These are phyloP conservation scores for Ambispora gerdemannii DNA, from an alignment of 192 early-diverging fungal species.

Conservation along the genomic window DNA sequence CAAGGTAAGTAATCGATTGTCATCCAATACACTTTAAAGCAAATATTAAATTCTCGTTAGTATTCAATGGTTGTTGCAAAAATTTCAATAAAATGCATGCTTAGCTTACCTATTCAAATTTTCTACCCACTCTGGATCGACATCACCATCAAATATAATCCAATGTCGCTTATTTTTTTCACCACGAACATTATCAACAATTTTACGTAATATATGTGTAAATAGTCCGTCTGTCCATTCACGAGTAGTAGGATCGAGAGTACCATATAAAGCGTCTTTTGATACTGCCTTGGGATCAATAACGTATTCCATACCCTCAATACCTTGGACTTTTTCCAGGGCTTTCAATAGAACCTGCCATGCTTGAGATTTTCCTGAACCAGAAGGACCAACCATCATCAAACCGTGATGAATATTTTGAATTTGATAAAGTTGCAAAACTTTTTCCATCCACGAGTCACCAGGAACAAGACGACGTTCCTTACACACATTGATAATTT, in stretches of 20 bases:
- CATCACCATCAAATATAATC: slow-evolving; percentile 99
- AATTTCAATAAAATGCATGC: too few relatives aligned
- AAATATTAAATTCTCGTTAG: too few relatives aligned
- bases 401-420: slow-evolving; percentile 98
- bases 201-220: slow-evolving; percentile 95
- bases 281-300: slow-evolving; percentile 98
- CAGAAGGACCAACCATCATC: slow-evolving; percentile 99
- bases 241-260: slow-evolving; percentile 93
- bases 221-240: slow-evolving; percentile 99
- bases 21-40: slow-evolving; percentile 82
- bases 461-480: slow-evolving; percentile 72
- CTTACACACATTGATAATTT: slow-evolving; percentile 73
- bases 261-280: slow-evolving; percentile 96
- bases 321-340: slow-evolving; percentile 79
- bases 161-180: slow-evolving; percentile 93
- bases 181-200: slow-evolving; percentile 97
- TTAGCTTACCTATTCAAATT: slow-evolving; percentile 84
- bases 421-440: slow-evolving; percentile 96
- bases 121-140: slow-evolving; percentile 99
- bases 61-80: too few relatives aligned
- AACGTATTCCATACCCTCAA: slow-evolving; percentile 89
- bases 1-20: slow-evolving; percentile 94
- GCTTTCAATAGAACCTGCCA: slow-evolving; percentile 92
- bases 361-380: slow-evolving; percentile 92
- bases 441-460: slow-evolving; percentile 91